Conservation (phyloP, 305 asterid species). For the Fraxinus nigra region DNA sequence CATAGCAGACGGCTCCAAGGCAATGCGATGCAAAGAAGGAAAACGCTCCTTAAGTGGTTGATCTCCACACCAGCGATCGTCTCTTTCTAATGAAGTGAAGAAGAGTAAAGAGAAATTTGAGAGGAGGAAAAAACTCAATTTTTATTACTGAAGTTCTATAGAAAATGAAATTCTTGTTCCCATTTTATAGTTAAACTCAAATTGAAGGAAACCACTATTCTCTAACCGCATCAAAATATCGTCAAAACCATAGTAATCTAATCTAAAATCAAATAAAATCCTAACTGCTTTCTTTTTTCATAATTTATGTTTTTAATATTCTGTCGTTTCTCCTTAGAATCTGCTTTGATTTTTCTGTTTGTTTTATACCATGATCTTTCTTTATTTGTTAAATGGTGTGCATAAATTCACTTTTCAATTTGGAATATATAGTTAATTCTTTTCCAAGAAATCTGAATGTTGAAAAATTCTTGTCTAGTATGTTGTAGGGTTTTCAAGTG, state of each 20-base stretch:
- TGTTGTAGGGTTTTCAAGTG: slow-evolving; percentile 13
- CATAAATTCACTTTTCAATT: background rate
- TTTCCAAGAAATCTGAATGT: slow-evolving; percentile 5
- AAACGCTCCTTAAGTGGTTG: too few relatives aligned
- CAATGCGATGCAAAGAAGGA: too few relatives aligned
- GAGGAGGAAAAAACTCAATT: background rate
- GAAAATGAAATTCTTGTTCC: background rate
- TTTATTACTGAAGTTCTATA: background rate
- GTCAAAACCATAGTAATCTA: background rate
- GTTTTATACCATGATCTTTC: background rate
- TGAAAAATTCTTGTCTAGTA: slow-evolving; percentile 1
- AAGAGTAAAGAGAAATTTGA: background rate
- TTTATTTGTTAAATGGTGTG: background rate
- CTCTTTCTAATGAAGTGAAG: background rate
- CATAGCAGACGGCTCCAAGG: too few relatives aligned
- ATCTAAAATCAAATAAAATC: background rate
- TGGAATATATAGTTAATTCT: background rate
- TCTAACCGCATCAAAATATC: background rate
- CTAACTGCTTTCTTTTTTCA: background rate
- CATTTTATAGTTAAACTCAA: background rate
- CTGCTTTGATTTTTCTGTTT: background rate
- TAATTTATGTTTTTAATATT: background rate
- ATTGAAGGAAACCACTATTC: background rate
- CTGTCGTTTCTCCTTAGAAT: background rate
- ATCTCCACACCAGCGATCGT: too few relatives aligned